Percentiles rank a stretch among this genome's conserved stretches.
Evolutionary conservation across 352 stramenopile species (phyloP).

Genomic region (Pythium dissotocum): DNA sequence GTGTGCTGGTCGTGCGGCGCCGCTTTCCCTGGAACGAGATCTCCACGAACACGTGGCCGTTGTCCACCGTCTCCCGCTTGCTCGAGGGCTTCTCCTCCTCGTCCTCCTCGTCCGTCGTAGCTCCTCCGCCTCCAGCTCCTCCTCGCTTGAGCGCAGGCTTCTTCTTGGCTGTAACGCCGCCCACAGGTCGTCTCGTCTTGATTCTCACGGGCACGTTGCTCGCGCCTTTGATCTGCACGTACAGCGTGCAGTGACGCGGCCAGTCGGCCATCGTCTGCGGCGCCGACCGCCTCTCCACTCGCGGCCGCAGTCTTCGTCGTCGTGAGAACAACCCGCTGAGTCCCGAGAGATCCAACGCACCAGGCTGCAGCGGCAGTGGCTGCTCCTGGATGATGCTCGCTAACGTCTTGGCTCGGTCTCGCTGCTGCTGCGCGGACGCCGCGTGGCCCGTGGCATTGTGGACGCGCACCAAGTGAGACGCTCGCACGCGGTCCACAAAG

Average conservation of each 20-base stretch:
- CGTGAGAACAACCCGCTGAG: slow-evolving; percentile 58
- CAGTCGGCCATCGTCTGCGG: slow-evolving; percentile 45
- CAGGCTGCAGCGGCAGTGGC: slow-evolving; percentile 73
- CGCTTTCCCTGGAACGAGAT: slow-evolving; percentile 80
- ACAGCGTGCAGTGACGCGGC: slow-evolving; percentile 68
- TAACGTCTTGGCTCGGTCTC: slow-evolving; percentile 34
- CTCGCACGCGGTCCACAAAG: slow-evolving; percentile 60
- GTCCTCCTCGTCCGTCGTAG: slow-evolving; percentile 15
- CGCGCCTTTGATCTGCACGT: slow-evolving; percentile 83
- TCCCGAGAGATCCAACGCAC: slow-evolving; percentile 59
- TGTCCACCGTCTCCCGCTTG: slow-evolving; percentile 10
- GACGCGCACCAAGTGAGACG: slow-evolving; percentile 27
- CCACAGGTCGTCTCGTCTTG: background rate
- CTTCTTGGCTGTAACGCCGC: background rate
- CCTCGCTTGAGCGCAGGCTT: slow-evolving; percentile 5
- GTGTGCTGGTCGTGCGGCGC: slow-evolving; percentile 54
- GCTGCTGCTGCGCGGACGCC: slow-evolving; percentile 3
- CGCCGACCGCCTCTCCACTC: slow-evolving; percentile 27
- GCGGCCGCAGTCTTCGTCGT: slow-evolving; percentile 50
- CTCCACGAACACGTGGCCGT: slow-evolving; percentile 69
- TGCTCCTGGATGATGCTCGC: slow-evolving; percentile 85
- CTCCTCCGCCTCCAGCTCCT: slow-evolving; percentile 2
- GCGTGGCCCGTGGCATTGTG: slow-evolving; percentile 13
- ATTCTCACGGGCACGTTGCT: slow-evolving; percentile 72
- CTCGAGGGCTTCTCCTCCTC: slow-evolving; percentile 8